These are phyloP conservation scores for Cladosporium austrohemisphaericum DNA, from an alignment of 2,329 filamentous ascomycete genomes.

Conservation along the genomic window DNA sequence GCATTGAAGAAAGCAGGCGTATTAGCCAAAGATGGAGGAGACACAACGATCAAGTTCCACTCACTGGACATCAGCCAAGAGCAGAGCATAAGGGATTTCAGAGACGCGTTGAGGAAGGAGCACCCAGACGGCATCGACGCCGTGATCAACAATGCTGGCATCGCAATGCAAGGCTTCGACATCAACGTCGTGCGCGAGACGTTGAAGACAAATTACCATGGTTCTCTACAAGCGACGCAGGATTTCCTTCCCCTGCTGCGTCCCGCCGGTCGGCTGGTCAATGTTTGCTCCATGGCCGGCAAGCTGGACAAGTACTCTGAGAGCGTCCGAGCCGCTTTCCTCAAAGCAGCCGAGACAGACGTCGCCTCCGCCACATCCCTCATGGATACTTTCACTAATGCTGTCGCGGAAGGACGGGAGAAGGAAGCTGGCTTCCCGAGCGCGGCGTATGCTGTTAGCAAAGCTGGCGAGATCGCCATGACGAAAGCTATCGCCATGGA, in stretches of 20 bases:
- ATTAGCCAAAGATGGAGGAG: conserved; percentile 40
- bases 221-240: conserved; percentile 46
- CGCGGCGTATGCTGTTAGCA: conserved; percentile 47
- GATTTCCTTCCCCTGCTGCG: conserved; percentile 47
- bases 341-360: conserved; percentile 25
- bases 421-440: conserved; percentile 49
- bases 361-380: conserved; percentile 43
- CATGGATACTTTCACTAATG: conserved; percentile 48
- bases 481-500: conserved; percentile 34
- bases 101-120: conserved; percentile 39
- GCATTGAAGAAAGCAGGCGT: conserved; percentile 47
- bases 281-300: conserved; percentile 47
- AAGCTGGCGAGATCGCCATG: conserved; percentile 34
- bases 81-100: conserved; percentile 44
- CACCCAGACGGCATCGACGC: conserved; percentile 51
- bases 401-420: conserved; percentile 45
- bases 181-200: conserved; percentile 47
- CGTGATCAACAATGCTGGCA: conserved; percentile 52
- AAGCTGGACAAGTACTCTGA: conserved; percentile 47
- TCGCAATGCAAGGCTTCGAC: conserved; percentile 38
- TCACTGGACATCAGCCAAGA: conserved; percentile 47
- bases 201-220: conserved; percentile 51
- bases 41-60: conserved; percentile 47
- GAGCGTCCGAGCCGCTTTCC: conserved; percentile 42
- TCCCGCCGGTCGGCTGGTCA: conserved; percentile 45